These are phyloP conservation scores for Chlamydomonas reinhardtii DNA, from an alignment of 163 green algal genomes.

Conservation along the genomic window DNA sequence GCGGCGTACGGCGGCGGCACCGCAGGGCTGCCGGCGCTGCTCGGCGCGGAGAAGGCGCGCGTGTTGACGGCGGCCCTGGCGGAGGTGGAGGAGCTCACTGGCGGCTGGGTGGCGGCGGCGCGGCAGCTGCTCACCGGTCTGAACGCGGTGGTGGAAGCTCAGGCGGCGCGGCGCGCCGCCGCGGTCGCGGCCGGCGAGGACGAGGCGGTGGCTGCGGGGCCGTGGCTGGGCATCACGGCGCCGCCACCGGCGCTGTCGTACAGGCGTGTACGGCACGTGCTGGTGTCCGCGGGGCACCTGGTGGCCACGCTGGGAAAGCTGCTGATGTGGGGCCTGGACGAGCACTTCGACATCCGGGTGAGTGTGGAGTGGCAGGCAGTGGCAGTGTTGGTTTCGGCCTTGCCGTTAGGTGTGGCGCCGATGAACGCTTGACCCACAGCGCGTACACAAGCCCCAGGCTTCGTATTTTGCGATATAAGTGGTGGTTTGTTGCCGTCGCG, in stretches of 20 bases:
- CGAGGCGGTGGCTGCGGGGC: neutral
- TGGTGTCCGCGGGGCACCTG: conserved; percentile 35
- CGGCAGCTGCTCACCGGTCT: conserved; percentile 18
- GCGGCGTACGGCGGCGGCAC: conserved; percentile 6
- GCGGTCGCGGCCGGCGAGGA: neutral
- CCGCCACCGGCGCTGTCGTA: neutral
- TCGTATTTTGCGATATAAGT: no score
- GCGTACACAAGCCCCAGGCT: no score
- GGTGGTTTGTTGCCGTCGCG: no score
- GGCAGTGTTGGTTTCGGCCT: no score
- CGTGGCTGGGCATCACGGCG: no score
- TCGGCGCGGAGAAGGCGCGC: neutral
- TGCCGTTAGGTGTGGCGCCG: no score
- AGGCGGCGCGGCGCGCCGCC: neutral
- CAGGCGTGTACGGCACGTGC: conserved; percentile 18
- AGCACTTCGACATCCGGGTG: conserved; percentile 37
- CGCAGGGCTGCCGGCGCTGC: neutral
- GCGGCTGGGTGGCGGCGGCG: conserved; percentile 40
- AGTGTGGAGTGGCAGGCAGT: no score
- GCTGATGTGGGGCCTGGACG: conserved; percentile 46
- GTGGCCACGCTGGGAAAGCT: conserved; percentile 45
- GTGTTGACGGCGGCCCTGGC: neutral
- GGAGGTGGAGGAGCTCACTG: conserved; percentile 28
- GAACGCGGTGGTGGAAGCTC: neutral
- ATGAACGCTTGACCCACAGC: no score